Base-by-base conservation (phyloP, 2,329 filamentous ascomycete genomes). In the Fusarium sp. region DNA sequence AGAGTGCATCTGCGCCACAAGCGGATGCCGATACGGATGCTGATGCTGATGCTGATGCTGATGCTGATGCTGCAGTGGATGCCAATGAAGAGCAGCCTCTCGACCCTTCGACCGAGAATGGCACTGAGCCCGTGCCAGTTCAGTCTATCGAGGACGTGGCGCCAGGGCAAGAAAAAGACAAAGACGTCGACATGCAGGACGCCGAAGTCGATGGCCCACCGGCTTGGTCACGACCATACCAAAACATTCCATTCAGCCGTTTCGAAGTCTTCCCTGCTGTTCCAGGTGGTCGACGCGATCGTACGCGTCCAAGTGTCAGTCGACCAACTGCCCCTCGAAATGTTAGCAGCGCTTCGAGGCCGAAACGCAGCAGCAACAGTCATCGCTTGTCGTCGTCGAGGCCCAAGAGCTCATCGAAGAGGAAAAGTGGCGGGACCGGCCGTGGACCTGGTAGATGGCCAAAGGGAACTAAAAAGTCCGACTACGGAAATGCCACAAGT, bases 181-280 rank as follows among this genome's bases (percentile, higher is more conserved):
- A 74, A 33, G 74, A 77, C 53, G 60, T 75, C 17, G 54, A 63
- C 15, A 76, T 75, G 72, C 65, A 72, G 26, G 74, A 79, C 34
- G 73, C 67, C 13, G 65, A 71, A 4, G 67, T 59, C 3, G 76
- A 79, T 26, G 75, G 73, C 4, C 40, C 50, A 9, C 75, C 78
- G 9, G 74, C 79, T 40, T 89, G 87, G 87, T 75, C 77, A 13
- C 71, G 76, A 5, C 76, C 82, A 3, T 89, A 89, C 73, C 80
- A 80, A 15, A 79, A 82, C 47, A 91, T 96, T 26, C 92, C 92
- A 4, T 83, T 89, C 0, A 89, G 84, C 3, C 88, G 93, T 34
- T 97, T 94, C 77, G 91, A 94, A 72, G 88, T 96, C 40, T 95
- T 92, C 73, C 93, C 93, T 10, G 88, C 91, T 0, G 80, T 92